phyloP scores from a whole-genome alignment of 257 asterid genomes.

The Salvia splendens region DNA sequence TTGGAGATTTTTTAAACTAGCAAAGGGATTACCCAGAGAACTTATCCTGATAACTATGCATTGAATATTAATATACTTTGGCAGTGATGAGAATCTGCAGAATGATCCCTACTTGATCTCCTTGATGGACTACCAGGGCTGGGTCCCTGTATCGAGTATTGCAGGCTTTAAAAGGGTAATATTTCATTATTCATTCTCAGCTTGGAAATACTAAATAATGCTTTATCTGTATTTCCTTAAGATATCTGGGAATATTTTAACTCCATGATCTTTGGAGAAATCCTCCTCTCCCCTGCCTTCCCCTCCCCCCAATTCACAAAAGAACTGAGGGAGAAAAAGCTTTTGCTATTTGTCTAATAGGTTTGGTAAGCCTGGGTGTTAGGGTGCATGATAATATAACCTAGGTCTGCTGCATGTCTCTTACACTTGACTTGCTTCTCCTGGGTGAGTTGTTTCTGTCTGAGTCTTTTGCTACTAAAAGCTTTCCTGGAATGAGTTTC shows the following conservation, averaged over 20 bases:
- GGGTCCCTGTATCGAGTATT: slow-evolving; percentile 76
- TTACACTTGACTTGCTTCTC: slow-evolving; percentile 26
- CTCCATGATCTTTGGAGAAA: slow-evolving; percentile 1
- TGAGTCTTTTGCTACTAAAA: slow-evolving; percentile 18
- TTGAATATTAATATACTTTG: slow-evolving; percentile 28
- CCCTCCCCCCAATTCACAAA: background rate
- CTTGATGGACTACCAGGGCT: slow-evolving; percentile 91
- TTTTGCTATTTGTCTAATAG: background rate
- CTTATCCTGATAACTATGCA: slow-evolving; percentile 20
- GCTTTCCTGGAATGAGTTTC: slow-evolving; percentile 34
- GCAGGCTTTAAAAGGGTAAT: slow-evolving; percentile 80
- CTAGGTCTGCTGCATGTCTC: slow-evolving; percentile 1
- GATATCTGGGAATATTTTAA: slow-evolving; percentile 13
- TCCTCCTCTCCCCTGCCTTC: background rate
- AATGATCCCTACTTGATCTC: slow-evolving; percentile 67
- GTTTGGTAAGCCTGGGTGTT: too few relatives aligned
- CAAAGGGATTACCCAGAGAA: slow-evolving; percentile 1
- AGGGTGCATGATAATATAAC: too few relatives aligned
- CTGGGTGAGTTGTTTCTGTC: slow-evolving; percentile 17
- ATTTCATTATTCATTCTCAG: background rate
- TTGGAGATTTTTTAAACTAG: background rate
- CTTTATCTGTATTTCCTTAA: background rate
- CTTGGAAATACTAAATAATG: slow-evolving; percentile 1
- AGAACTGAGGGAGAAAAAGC: background rate
- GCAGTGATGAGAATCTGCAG: slow-evolving; percentile 84